These are phyloP conservation scores for Arabis hirsuta DNA, from an alignment of 345 rosid genomes.

Conservation along the genomic window DNA sequence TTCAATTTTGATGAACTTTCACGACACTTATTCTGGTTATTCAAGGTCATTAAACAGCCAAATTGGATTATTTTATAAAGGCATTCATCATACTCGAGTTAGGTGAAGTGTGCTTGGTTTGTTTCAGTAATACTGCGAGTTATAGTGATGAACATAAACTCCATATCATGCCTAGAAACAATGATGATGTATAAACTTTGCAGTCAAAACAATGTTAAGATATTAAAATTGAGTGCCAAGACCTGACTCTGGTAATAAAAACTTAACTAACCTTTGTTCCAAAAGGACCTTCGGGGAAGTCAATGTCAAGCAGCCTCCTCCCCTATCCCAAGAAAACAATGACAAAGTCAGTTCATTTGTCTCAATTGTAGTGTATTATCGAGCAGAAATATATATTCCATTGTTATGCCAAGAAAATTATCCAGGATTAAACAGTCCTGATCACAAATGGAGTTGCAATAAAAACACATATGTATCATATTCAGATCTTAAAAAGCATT, in stretches of 20 bases:
- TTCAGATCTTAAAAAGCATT: not conserved
- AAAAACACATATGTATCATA: not conserved
- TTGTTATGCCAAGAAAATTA: not conserved
- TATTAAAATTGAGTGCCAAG: constrained; percentile 2
- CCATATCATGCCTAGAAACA: not conserved
- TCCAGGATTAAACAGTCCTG: not conserved
- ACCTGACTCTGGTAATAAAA: not conserved
- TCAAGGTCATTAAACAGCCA: not conserved
- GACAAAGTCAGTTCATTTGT: not conserved
- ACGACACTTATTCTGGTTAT: not conserved
- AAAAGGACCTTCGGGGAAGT: constrained; percentile 82
- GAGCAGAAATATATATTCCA: not conserved
- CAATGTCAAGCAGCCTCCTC: constrained; percentile 64
- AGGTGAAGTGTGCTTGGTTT: not conserved
- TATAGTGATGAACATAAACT: not conserved
- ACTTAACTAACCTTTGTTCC: constrained; percentile 79
- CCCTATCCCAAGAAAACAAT: constrained; percentile 55
- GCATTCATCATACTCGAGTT: not conserved
- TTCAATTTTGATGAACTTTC: not conserved
- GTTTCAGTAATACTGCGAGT: no score
- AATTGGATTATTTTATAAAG: not conserved
- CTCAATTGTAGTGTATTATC: not conserved
- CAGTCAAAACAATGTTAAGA: not conserved
- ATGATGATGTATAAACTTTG: not conserved
- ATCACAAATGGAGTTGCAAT: not conserved